Percentiles rank a stretch among this genome's conserved stretches.
phyloP scores from a whole-genome alignment of 257 asterid species.

The Striga asiatica region DNA sequence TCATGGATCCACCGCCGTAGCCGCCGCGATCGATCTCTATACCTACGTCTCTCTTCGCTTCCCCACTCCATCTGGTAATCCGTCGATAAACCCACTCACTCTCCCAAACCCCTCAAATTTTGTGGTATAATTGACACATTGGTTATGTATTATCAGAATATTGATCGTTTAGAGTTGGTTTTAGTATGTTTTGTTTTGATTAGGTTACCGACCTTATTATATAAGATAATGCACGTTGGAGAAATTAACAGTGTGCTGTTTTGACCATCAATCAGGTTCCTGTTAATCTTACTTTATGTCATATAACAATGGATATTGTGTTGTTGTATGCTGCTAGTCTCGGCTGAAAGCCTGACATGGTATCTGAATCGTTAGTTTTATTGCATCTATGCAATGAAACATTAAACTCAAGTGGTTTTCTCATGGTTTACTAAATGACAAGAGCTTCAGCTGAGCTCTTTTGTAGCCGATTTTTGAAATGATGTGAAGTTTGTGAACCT shows the following conservation, averaged over 20 bases:
- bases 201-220: constrained; percentile 1
- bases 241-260: too few species aligned
- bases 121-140: background rate
- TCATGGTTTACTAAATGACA: background rate
- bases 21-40: constrained; percentile 92
- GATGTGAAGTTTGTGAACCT: background rate
- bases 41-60: constrained; percentile 79
- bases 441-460: constrained; percentile 3
- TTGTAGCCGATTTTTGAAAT: background rate
- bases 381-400: background rate
- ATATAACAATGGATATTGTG: too few species aligned
- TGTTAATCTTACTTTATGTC: constrained; percentile 8
- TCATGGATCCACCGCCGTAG: constrained; percentile 96
- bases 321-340: constrained; percentile 1
- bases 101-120: too few species aligned
- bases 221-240: background rate
- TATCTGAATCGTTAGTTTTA: background rate
- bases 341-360: background rate
- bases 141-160: background rate
- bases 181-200: constrained; percentile 1
- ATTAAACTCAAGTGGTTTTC: background rate
- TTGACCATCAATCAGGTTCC: background rate
- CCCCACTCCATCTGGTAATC: constrained; percentile 69
- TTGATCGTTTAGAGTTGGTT: background rate
- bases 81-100: background rate